phyloP scores from a whole-genome alignment of 306 rosid species.

The Glycine latifolia region DNA sequence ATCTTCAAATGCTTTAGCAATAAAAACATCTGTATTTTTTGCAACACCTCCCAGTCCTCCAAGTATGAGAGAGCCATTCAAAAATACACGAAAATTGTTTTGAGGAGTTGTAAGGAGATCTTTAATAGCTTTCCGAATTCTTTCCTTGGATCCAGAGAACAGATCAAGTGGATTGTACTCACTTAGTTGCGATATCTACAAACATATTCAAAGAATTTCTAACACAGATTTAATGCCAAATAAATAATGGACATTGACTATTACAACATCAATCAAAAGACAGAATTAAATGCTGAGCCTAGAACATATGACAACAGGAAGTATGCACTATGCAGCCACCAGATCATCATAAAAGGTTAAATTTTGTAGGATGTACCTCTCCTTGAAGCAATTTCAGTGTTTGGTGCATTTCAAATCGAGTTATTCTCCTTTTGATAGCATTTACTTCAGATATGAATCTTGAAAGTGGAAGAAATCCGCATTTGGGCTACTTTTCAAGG shows the following conservation, averaged over 20 bases:
- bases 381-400: slow-evolving; percentile 79
- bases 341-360: slow-evolving; percentile 12
- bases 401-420: slow-evolving; percentile 95
- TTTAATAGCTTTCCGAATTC: slow-evolving; percentile 72
- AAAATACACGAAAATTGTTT: slow-evolving; percentile 90
- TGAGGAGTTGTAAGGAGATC: slow-evolving; percentile 87
- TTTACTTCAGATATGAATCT: slow-evolving; percentile 75
- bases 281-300: slow-evolving; percentile 12
- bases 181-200: slow-evolving; percentile 77
- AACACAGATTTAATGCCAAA: slow-evolving; percentile 33
- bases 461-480: slow-evolving; percentile 89
- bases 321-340: slow-evolving; percentile 1
- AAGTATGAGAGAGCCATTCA: slow-evolving; percentile 80
- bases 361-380: slow-evolving; percentile 59
- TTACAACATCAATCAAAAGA: slow-evolving; percentile 15
- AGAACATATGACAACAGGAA: not conserved
- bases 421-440: slow-evolving; percentile 64
- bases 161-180: slow-evolving; percentile 85
- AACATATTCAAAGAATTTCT: slow-evolving; percentile 36
- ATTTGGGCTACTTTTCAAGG: slow-evolving; percentile 73
- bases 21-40: slow-evolving; percentile 55
- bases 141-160: slow-evolving; percentile 82
- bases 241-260: not conserved
- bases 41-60: slow-evolving; percentile 87
- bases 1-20: slow-evolving; percentile 75